Evolutionary conservation across 768 basidiomycete species (phyloP), one percentile per base, ranked within the genome.

Genomic region (Piloderma croceum): DNA sequence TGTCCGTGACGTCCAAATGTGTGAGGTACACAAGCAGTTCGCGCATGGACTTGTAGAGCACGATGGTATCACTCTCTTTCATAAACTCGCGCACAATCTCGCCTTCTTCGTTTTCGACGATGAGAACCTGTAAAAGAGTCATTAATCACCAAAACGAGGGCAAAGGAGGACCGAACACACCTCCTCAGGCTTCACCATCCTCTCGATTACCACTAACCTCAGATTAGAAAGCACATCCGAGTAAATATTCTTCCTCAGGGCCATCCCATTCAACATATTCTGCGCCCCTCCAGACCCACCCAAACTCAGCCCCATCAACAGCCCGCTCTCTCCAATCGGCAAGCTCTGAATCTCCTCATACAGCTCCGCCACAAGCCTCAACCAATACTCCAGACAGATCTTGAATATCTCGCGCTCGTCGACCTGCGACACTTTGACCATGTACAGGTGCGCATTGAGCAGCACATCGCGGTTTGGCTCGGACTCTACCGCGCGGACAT

Each of bases 131-230:
- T 10, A 44, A 19, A 34, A 32, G 36, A n/a, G 17, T 43, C 17
- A 40, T 22, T 47, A 43, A 50, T 42, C 20, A 27, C 21, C 27
- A 34, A 33, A 44, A 29, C 24, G 24, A 27, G 31, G 24, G 18
- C 13, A 27, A 23, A 35, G 13, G 21, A 29, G 6, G 27, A 29
- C 45, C 31, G 27, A 11, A 60, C 74, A 29, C 45, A 91, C 94
- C 77, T 99, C 96, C 62, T 99, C 96, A 4, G 96, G 96, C 61
- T 98, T 99, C 49, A 97, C 96, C 96, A 99, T 99, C 53, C 90
- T 78, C 65, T 97, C 94, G 51, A 98, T 94, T 55, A 99, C 91
- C 33, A 98, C 94, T 44, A 97, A 64, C 32, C 96, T 77, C 52
- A 99, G 60, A 60, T 99, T 96, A 22, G 87, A 91, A 39, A 99